Percentiles rank a stretch among this genome's conserved stretches.
Evolutionary conservation across 805 yeast species (phyloP).

Genomic region (Cyberlindnera americana): DNA sequence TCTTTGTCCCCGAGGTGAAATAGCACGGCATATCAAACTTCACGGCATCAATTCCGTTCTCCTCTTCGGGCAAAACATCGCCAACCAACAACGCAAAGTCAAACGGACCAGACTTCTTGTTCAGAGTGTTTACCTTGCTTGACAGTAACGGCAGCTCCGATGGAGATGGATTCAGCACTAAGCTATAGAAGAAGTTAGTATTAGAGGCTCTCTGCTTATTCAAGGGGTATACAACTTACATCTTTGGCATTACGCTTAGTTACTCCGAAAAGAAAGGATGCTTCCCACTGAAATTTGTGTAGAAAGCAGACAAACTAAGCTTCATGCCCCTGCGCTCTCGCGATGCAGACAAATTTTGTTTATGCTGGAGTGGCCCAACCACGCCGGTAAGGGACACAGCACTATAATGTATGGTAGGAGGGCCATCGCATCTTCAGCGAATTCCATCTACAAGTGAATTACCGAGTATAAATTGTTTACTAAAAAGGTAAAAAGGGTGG

Average conservation of each 20-base stretch:
- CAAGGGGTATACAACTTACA: slow-evolving; percentile 20
- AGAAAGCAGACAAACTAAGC: no score
- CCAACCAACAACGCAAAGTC: slow-evolving; percentile 53
- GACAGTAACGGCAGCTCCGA: slow-evolving; percentile 29
- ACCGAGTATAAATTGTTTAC: background rate
- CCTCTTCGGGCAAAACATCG: slow-evolving; percentile 28
- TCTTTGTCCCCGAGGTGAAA: slow-evolving; percentile 22
- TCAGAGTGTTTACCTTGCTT: slow-evolving; percentile 45
- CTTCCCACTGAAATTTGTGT: no score
- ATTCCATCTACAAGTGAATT: background rate
- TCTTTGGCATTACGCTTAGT: slow-evolving; percentile 22
- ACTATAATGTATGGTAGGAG: no score
- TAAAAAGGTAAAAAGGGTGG: slow-evolving; percentile 8
- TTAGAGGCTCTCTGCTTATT: no score
- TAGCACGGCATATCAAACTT: slow-evolving; percentile 21
- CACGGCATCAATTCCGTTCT: background rate
- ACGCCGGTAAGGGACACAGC: no score
- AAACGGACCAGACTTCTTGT: slow-evolving; percentile 64
- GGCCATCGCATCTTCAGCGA: no score
- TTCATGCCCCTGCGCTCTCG: no score
- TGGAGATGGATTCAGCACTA: slow-evolving; percentile 22
- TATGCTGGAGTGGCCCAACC: no score
- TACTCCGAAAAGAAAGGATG: no score
- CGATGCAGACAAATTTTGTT: no score
- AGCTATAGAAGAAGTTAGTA: slow-evolving; percentile 9